phyloP scores from a whole-genome alignment of 2,329 filamentous ascomycete species.

The Neofusicoccum umdonicola region DNA sequence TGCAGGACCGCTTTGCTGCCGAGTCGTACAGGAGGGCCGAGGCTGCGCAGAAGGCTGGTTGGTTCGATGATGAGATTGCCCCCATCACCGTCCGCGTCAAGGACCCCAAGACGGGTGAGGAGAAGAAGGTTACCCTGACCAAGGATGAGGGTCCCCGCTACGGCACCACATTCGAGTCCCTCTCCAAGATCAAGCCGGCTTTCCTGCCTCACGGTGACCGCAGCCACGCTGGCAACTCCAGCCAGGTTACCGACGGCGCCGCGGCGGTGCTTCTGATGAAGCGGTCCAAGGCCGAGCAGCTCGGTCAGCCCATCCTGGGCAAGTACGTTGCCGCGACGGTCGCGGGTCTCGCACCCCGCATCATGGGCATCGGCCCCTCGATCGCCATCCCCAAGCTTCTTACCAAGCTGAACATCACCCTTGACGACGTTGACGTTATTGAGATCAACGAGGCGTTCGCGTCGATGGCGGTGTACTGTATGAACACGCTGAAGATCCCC shows the following conservation, averaged over 20 bases:
- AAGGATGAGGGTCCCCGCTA: constrained; percentile 88
- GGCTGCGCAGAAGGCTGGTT: constrained; percentile 82
- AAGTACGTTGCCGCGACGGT: constrained; percentile 94
- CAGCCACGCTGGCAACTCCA: constrained; percentile 90
- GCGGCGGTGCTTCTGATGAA: constrained; percentile 92
- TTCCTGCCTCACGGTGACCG: constrained; percentile 86
- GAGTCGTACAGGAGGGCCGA: constrained; percentile 89
- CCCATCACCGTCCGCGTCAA: constrained; percentile 81
- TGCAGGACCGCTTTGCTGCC: constrained; percentile 80
- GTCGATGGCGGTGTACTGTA: constrained; percentile 94
- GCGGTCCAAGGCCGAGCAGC: constrained; percentile 79
- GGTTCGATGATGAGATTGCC: constrained; percentile 90
- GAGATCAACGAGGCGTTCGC: constrained; percentile 98
- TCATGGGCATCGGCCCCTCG: constrained; percentile 92
- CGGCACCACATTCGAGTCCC: constrained; percentile 79
- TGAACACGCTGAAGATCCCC: constrained; percentile 64
- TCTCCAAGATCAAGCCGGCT: constrained; percentile 82
- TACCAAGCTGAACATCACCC: constrained; percentile 69
- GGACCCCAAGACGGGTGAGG: constrained; percentile 76
- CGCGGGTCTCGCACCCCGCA: constrained; percentile 82
- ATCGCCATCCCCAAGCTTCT: constrained; percentile 78
- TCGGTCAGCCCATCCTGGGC: constrained; percentile 86
- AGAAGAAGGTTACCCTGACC: constrained; percentile 73
- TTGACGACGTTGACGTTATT: constrained; percentile 82
- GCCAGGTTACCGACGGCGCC: constrained; percentile 91